Conservation (phyloP, 1,284 basidiomycete species). For the Xanthoconium separans region DNA sequence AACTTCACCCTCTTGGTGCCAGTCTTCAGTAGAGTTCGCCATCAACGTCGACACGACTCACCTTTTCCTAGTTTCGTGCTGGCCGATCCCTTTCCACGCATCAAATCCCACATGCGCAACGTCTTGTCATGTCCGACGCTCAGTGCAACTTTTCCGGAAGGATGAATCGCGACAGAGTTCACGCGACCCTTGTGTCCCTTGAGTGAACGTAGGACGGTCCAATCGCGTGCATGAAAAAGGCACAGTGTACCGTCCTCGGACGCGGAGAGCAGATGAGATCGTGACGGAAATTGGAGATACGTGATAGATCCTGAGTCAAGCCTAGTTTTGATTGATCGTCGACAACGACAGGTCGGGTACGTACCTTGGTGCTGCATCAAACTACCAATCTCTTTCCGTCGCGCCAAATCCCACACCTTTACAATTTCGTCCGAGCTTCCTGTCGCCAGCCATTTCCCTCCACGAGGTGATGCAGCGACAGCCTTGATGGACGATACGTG, state of each 20-base stretch:
- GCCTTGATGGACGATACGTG: conserved; percentile 92
- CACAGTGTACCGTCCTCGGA: conserved; percentile 90
- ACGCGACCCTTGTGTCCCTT: conserved; percentile 94
- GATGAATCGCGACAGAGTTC: conserved; percentile 89
- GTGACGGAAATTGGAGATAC: conserved; percentile 82
- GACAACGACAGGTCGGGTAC: conserved; percentile 21
- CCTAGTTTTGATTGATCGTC: neutral
- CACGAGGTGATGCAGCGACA: conserved; percentile 80
- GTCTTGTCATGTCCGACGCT: conserved; percentile 90
- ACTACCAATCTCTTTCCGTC: conserved; percentile 90
- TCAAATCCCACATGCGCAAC: conserved; percentile 97
- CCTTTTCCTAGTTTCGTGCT: conserved; percentile 87
- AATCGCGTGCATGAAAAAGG: conserved; percentile 90
- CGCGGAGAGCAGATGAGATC: conserved; percentile 85
- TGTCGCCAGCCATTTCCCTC: conserved; percentile 94
- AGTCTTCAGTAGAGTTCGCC: conserved; percentile 11
- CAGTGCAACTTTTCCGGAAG: conserved; percentile 87
- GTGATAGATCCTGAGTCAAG: conserved; percentile 78
- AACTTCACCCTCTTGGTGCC: conserved; percentile 73
- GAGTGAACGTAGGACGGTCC: conserved; percentile 84
- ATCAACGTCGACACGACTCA: conserved; percentile 31
- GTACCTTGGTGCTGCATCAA: conserved; percentile 90
- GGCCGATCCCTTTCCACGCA: conserved; percentile 88
- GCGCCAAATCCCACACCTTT: conserved; percentile 95
- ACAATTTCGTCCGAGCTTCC: conserved; percentile 94